Percentiles rank a stretch among this genome's conserved stretches.
phyloP scores from a whole-genome alignment of 139 green algal genomes.

The Ostreobium quekettii region DNA sequence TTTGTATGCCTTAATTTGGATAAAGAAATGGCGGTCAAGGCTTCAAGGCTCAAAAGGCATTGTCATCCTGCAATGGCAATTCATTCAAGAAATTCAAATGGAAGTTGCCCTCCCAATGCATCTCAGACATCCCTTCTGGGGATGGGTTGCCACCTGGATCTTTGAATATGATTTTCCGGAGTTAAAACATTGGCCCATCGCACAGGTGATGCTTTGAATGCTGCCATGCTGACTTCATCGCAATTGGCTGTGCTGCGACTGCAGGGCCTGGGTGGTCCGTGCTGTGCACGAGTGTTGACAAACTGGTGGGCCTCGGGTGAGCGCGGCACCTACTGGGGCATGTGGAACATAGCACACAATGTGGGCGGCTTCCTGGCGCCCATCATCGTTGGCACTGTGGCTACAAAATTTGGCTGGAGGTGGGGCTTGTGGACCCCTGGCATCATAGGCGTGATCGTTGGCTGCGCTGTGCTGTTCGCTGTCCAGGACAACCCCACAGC shows the following conservation, averaged over 20 bases:
- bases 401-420: slow-evolving; percentile 55
- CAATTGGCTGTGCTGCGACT: neutral
- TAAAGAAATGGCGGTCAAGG: no score
- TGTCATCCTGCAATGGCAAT: no score
- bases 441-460: slow-evolving; percentile 58
- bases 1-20: no score
- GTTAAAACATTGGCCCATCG: no score
- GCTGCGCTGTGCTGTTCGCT: slow-evolving; percentile 47
- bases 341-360: slow-evolving; percentile 82
- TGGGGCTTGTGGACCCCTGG: slow-evolving; percentile 82
- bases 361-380: slow-evolving; percentile 80
- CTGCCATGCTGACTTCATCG: no score
- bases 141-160: no score
- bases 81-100: no score
- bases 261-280: slow-evolving; percentile 85
- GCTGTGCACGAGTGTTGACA: slow-evolving; percentile 92
- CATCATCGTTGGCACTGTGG: slow-evolving; percentile 67
- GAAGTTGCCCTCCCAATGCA: no score
- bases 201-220: no score
- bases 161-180: no score
- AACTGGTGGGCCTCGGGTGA: slow-evolving; percentile 69
- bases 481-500: slow-evolving; percentile 46
- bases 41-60: no score
- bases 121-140: no score
- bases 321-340: slow-evolving; percentile 55